These are phyloP conservation scores for Skeletonema costatum DNA, from an alignment of 108 stramenopile species.

Conservation along the genomic window DNA sequence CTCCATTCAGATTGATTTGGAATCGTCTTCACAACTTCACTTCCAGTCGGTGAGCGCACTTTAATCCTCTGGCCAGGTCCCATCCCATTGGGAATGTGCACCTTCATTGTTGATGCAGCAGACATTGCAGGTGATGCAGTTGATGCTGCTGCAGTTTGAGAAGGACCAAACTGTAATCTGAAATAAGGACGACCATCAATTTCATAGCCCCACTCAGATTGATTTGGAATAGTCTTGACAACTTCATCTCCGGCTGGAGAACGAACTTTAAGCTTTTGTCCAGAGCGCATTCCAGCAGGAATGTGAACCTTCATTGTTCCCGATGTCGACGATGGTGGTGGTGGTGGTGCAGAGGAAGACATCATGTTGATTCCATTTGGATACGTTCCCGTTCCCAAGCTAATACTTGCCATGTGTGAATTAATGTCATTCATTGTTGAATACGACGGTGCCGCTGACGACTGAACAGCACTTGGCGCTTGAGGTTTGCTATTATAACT, in stretches of 20 bases:
- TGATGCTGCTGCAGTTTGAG: background rate
- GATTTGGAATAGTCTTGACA: background rate
- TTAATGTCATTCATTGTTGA: constrained; percentile 9
- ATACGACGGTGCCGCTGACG: background rate
- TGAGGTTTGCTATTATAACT: background rate
- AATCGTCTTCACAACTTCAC: constrained; percentile 25
- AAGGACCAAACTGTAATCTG: background rate
- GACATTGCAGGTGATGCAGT: background rate
- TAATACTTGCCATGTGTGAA: background rate
- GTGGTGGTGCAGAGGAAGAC: background rate
- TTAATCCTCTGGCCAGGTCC: background rate
- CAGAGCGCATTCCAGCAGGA: constrained; percentile 31
- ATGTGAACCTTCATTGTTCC: constrained; percentile 41
- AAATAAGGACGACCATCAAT: background rate
- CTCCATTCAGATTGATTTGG: constrained; percentile 32
- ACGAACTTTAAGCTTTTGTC: constrained; percentile 39
- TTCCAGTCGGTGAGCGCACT: background rate
- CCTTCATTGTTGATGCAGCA: background rate
- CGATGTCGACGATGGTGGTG: background rate
- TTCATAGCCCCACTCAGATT: background rate
- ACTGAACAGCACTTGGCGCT: background rate
- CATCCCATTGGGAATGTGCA: background rate
- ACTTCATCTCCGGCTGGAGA: constrained; percentile 24
- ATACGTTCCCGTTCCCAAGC: background rate
- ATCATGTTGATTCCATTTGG: background rate